These are phyloP conservation scores for Trypanosoma cruzi DNA, from an alignment of 208 protist genomes.

Conservation along the genomic window DNA sequence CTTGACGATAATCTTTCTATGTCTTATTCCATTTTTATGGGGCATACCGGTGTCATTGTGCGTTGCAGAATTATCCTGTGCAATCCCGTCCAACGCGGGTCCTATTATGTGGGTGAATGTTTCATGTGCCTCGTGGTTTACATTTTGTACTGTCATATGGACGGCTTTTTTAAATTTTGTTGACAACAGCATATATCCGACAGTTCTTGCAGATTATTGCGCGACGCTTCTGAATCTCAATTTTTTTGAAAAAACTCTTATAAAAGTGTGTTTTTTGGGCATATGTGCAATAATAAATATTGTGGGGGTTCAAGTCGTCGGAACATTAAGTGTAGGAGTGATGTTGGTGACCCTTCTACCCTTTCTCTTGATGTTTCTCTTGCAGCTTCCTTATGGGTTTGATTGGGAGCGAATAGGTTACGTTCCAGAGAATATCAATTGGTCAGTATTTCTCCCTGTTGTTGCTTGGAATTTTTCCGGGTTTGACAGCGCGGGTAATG, in stretches of 20 bases:
- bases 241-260: constrained; percentile 42
- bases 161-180: constrained; percentile 85
- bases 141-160: constrained; percentile 85
- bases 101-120: constrained; percentile 94
- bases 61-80: constrained; percentile 86
- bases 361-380: constrained; percentile 88
- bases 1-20: constrained; percentile 84
- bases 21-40: constrained; percentile 87
- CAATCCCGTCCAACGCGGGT: constrained; percentile 89
- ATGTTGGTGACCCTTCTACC: constrained; percentile 87
- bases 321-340: constrained; percentile 74
- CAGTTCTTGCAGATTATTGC: constrained; percentile 87
- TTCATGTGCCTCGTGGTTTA: constrained; percentile 81
- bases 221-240: constrained; percentile 67
- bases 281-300: constrained; percentile 81
- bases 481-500: constrained; percentile 90
- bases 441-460: constrained; percentile 85
- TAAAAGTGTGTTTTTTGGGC: constrained; percentile 74
- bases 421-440: constrained; percentile 76
- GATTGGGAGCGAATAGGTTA: constrained; percentile 75
- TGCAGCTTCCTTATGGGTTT: constrained; percentile 81
- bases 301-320: constrained; percentile 72
- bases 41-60: constrained; percentile 87
- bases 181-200: constrained; percentile 90
- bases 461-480: constrained; percentile 92